phyloP scores from a whole-genome alignment of 768 basidiomycete species.

The Calvatia gigantea region DNA sequence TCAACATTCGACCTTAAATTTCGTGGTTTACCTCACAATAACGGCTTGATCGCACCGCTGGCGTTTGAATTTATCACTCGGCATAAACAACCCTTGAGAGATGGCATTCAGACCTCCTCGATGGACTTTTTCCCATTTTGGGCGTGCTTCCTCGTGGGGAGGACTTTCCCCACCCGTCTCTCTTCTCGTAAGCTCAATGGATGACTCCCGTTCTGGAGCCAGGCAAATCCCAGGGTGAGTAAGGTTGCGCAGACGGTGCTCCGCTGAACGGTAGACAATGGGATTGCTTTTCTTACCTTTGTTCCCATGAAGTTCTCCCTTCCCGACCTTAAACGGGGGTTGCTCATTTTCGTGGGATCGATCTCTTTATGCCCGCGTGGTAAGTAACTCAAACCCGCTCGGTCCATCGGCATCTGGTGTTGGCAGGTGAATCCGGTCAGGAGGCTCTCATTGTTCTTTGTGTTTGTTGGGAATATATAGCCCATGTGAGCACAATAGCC shows the following conservation, averaged over 20 bases:
- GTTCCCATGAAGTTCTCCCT: background rate
- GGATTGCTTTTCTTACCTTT: background rate
- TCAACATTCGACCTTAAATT: background rate
- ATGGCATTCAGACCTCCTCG: constrained; percentile 8
- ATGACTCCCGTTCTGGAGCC: background rate
- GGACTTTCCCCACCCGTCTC: background rate
- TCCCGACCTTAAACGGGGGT: background rate
- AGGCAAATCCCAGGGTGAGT: background rate
- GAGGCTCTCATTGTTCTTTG: background rate
- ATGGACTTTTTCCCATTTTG: constrained; percentile 11
- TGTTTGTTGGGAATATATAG: background rate
- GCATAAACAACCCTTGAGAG: background rate
- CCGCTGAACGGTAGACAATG: too few species aligned
- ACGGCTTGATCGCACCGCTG: background rate
- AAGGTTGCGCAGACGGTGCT: background rate
- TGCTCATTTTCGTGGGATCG: background rate
- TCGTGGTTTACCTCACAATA: background rate
- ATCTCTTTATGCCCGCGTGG: background rate
- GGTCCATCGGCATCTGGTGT: constrained; percentile 4
- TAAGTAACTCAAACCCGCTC: background rate
- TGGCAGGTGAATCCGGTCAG: too few species aligned
- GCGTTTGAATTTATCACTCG: constrained; percentile 2
- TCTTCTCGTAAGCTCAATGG: background rate
- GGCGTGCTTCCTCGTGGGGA: constrained; percentile 11
- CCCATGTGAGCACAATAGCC: constrained; percentile 1